Conservation (phyloP, 306 rosid species). For the Prosopis cineraria region DNA sequence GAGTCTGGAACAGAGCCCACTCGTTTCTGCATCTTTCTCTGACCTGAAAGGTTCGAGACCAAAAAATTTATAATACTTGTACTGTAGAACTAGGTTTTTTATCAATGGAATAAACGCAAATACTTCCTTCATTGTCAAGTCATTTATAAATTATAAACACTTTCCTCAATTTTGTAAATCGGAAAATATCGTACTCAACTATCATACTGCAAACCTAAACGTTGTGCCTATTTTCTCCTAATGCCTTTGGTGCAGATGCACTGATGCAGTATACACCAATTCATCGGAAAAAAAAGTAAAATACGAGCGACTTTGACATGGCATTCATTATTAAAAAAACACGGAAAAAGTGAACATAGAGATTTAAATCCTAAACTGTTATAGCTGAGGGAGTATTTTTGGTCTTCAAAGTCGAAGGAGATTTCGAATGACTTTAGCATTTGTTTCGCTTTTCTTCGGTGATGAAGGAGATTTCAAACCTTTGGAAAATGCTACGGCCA, state of each 20-base stretch:
- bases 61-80: conserved; percentile 1
- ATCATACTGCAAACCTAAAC: not conserved
- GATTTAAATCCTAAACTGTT: not conserved
- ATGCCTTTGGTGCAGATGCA: not conserved
- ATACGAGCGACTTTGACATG: too few relatives aligned
- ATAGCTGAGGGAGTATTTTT: not conserved
- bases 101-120: not conserved
- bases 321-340: not conserved
- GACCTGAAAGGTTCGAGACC: conserved; percentile 60
- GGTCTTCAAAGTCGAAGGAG: not conserved
- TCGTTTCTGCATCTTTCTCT: conserved; percentile 84
- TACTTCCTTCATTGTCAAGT: not conserved
- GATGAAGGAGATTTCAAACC: not conserved
- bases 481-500: not conserved
- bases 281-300: not conserved
- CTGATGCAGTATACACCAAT: not conserved
- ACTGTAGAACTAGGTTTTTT: not conserved
- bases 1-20: conserved; percentile 89
- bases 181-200: too few relatives aligned
- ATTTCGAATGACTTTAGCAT: not conserved
- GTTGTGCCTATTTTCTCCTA: not conserved
- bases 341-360: not conserved
- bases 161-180: not conserved
- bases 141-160: not conserved
- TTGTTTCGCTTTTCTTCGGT: not conserved